Evolutionary conservation across 78 protist genomes (phyloP).

Genomic region (Paratrimastix pyriformis): DNA sequence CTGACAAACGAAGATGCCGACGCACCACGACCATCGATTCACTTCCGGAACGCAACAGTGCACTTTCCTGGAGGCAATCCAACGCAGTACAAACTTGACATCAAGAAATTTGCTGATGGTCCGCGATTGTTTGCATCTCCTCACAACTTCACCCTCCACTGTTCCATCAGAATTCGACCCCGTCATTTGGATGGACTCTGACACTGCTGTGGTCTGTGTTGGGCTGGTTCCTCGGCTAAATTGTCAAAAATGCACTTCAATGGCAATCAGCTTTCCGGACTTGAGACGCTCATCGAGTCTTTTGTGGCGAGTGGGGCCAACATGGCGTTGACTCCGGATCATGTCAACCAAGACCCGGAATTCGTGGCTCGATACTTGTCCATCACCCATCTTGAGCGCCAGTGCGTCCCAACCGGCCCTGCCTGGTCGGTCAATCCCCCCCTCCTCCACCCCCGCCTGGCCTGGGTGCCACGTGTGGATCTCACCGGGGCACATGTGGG

Average conservation of each 20-base stretch:
- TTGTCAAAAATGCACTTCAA: too few species aligned
- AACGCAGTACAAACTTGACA: slow-evolving; percentile 10
- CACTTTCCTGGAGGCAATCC: neutral
- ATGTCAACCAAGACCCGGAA: neutral
- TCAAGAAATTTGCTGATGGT: neutral
- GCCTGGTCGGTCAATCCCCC: too few species aligned
- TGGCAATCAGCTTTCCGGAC: neutral
- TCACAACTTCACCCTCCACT: too few species aligned
- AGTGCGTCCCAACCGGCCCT: too few species aligned
- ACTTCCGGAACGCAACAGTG: neutral
- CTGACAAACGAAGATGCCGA: too few species aligned
- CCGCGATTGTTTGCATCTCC: too few species aligned
- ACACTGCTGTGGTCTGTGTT: neutral
- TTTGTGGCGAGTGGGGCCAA: neutral
- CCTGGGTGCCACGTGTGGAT: too few species aligned
- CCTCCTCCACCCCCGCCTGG: too few species aligned
- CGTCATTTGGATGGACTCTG: slow-evolving; percentile 1
- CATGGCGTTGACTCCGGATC: neutral
- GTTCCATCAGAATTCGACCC: too few species aligned
- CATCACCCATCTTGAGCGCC: too few species aligned
- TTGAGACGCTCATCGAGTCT: neutral
- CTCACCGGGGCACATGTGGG: neutral
- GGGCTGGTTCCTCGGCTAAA: too few species aligned
- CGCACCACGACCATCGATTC: too few species aligned
- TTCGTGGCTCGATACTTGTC: neutral